Conservation (phyloP, 139 green algal genomes). For the Zygnema circumcarinatum region DNA sequence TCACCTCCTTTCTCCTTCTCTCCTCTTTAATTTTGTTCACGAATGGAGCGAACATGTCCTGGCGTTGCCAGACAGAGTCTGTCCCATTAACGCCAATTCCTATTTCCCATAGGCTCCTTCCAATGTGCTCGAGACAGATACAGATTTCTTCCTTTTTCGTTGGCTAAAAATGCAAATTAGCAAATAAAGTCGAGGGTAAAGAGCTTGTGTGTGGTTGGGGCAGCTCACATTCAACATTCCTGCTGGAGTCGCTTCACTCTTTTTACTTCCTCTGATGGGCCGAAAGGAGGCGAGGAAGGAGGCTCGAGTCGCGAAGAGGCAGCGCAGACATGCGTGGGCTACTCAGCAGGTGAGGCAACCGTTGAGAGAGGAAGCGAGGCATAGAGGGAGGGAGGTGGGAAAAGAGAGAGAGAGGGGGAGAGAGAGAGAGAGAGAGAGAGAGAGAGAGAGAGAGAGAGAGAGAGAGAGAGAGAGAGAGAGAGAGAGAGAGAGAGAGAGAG, state of each 20-base stretch:
- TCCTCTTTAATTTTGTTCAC: background rate
- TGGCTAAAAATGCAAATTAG: too few relatives aligned
- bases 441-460: too few relatives aligned
- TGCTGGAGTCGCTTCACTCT: background rate
- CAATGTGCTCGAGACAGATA: background rate
- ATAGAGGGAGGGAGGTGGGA: too few relatives aligned
- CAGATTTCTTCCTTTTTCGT: too few relatives aligned
- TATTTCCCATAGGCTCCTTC: too few relatives aligned
- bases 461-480: too few relatives aligned
- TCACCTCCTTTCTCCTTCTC: background rate
- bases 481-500: too few relatives aligned
- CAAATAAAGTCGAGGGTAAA: background rate
- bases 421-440: slow-evolving; percentile 3
- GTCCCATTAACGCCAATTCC: too few relatives aligned
- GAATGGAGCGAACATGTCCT: too few relatives aligned
- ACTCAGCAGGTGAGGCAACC: background rate
- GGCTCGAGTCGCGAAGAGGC: background rate
- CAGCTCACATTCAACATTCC: background rate
- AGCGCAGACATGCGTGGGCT: background rate
- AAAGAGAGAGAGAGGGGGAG: background rate
- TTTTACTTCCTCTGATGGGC: background rate
- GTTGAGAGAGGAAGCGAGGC: background rate
- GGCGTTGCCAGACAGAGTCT: too few relatives aligned
- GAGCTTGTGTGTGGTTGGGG: background rate
- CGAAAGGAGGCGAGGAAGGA: background rate